Evolutionary conservation across 495 filamentous ascomycete genomes (phyloP).

Genomic region (Penicillium dipodomyicola): DNA sequence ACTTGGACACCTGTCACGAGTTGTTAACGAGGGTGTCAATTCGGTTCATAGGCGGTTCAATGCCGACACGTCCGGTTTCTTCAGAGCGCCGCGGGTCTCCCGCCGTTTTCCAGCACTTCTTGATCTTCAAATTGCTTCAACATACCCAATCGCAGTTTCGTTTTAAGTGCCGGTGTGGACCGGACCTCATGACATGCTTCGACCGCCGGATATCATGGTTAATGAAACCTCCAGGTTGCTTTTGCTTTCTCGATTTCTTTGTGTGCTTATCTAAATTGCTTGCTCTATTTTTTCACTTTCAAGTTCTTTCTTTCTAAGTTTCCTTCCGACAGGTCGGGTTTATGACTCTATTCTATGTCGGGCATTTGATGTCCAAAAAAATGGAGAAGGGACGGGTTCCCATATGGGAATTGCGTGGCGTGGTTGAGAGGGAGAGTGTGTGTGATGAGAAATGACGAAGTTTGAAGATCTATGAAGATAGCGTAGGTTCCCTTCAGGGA

Average conservation of each 20-base stretch:
- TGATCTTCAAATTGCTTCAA: slow-evolving; percentile 26
- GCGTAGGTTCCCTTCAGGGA: slow-evolving; percentile 1
- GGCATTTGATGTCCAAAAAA: slow-evolving; percentile 16
- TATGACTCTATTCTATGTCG: slow-evolving; percentile 19
- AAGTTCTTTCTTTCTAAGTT: slow-evolving; percentile 5
- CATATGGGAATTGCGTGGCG: background rate
- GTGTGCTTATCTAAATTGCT: slow-evolving; percentile 30
- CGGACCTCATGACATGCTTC: slow-evolving; percentile 20
- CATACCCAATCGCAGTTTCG: slow-evolving; percentile 31
- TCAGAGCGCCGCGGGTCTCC: slow-evolving; percentile 18
- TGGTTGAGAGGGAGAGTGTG: background rate
- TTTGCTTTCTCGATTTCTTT: slow-evolving; percentile 14
- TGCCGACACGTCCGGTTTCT: slow-evolving; percentile 15
- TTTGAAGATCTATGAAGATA: slow-evolving; percentile 13
- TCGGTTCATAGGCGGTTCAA: slow-evolving; percentile 8
- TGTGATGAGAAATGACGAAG: slow-evolving; percentile 14
- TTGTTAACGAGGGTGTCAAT: slow-evolving; percentile 6
- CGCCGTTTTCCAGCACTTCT: slow-evolving; percentile 11
- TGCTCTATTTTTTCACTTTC: slow-evolving; percentile 13
- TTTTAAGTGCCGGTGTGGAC: slow-evolving; percentile 28
- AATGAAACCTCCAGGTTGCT: slow-evolving; percentile 20
- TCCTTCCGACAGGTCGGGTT: slow-evolving; percentile 16
- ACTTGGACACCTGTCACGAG: slow-evolving; percentile 13
- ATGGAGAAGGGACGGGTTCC: slow-evolving; percentile 2
- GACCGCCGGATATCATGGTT: slow-evolving; percentile 28